Conservation (phyloP, 805 yeast genomes). For the Saccharomycopsis selenospora region DNA sequence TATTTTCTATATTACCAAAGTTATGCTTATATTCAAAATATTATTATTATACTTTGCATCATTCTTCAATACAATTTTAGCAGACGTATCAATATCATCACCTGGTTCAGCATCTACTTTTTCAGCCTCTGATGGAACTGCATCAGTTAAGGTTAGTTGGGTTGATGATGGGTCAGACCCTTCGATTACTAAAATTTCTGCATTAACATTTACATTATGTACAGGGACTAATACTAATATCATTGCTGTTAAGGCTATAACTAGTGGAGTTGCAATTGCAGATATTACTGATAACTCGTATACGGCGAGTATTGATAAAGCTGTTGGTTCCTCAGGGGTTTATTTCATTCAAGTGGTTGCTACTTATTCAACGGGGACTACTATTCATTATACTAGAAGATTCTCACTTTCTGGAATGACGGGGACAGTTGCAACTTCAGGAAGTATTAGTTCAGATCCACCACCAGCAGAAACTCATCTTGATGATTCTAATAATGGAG, state of each 20-base stretch:
- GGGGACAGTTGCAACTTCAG: slow-evolving; percentile 41
- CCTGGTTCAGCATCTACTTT: slow-evolving; percentile 25
- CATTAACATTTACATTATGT: slow-evolving; percentile 51
- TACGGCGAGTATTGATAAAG: slow-evolving; percentile 35
- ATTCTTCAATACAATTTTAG: slow-evolving; percentile 25
- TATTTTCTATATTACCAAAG: too few relatives aligned
- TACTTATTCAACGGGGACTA: slow-evolving; percentile 27
- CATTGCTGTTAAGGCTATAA: slow-evolving; percentile 32
- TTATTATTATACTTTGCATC: too few relatives aligned
- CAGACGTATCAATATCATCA: slow-evolving; percentile 25
- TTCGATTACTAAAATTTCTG: slow-evolving; percentile 34
- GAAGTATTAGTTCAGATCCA: slow-evolving; percentile 39
- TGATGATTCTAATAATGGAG: not conserved
- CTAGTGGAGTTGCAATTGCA: slow-evolving; percentile 26
- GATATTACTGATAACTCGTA: slow-evolving; percentile 20
- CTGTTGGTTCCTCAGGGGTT: slow-evolving; percentile 51
- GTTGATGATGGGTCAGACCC: slow-evolving; percentile 47
- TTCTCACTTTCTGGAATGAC: slow-evolving; percentile 64
- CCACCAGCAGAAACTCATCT: slow-evolving; percentile 35
- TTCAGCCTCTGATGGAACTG: slow-evolving; percentile 26
- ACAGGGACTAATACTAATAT: slow-evolving; percentile 56
- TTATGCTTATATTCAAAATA: too few relatives aligned
- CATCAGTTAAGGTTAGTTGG: slow-evolving; percentile 38
- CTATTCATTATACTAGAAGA: slow-evolving; percentile 62
- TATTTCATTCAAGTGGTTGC: slow-evolving; percentile 70